Conservation (phyloP, 192 early-diverging fungal genomes). For the Coemansia sp. region DNA sequence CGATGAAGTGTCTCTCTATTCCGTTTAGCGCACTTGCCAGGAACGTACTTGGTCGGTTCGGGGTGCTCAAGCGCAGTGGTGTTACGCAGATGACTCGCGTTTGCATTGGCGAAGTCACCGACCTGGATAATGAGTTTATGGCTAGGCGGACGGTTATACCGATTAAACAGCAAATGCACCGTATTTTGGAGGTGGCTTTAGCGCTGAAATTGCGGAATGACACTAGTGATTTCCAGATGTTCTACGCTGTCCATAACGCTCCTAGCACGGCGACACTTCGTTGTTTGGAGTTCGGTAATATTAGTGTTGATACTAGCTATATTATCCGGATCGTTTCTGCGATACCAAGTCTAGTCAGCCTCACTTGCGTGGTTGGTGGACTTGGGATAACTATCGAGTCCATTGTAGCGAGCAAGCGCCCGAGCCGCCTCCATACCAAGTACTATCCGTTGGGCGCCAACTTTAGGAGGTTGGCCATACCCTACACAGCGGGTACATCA, state of each 20-base stretch:
- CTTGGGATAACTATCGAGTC: not conserved
- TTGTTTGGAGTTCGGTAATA: not conserved
- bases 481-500: not conserved
- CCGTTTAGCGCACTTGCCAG: not conserved
- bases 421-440: not conserved
- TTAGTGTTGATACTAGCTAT: not conserved
- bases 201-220: not conserved
- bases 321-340: not conserved
- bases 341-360: not conserved
- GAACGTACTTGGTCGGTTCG: not conserved
- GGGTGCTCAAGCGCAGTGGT: not conserved
- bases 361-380: not conserved
- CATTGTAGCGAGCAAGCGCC: not conserved
- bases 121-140: not conserved
- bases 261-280: not conserved
- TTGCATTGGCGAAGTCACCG: not conserved
- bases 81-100: not conserved
- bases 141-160: not conserved
- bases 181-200: not conserved
- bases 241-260: not conserved
- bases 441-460: not conserved
- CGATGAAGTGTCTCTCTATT: not conserved
- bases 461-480: not conserved
- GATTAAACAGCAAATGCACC: not conserved
- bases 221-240: not conserved